These are phyloP conservation scores for Kernera saxatilis DNA, from an alignment of 345 rosid genomes.

Conservation along the genomic window DNA sequence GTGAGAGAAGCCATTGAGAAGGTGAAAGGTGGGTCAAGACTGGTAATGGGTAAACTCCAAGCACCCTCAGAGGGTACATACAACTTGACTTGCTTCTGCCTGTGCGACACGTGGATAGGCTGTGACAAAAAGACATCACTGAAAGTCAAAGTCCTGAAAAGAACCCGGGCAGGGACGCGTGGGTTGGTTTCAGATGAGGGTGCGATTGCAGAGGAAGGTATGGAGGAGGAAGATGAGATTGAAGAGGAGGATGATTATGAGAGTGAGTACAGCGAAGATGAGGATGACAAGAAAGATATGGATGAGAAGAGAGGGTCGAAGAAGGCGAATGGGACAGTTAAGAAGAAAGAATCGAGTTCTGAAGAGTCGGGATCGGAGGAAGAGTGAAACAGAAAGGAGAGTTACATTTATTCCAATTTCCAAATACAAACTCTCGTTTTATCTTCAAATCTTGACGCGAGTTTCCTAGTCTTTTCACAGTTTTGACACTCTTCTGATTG, in stretches of 20 bases:
- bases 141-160: conserved; percentile 77
- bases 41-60: conserved; percentile 86
- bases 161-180: conserved; percentile 81
- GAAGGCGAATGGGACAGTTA: conserved; percentile 59
- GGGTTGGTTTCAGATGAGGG: conserved; percentile 68
- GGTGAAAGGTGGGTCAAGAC: conserved; percentile 78
- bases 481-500: conserved; percentile 12
- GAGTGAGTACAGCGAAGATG: conserved; percentile 94
- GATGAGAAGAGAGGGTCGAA: conserved; percentile 58
- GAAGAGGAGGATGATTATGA: conserved; percentile 95
- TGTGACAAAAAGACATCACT: conserved; percentile 65
- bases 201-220: conserved; percentile 65
- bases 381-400: conserved; percentile 37
- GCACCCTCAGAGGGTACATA: conserved; percentile 86
- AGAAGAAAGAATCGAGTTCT: conserved; percentile 50
- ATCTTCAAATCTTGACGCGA: conserved; percentile 12
- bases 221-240: conserved; percentile 88
- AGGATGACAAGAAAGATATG: conserved; percentile 57
- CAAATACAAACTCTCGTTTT: conserved; percentile 16
- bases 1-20: conserved; percentile 68
- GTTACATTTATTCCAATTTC: conserved; percentile 18
- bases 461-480: conserved; percentile 16
- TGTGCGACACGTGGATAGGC: conserved; percentile 95
- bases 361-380: conserved; percentile 73
- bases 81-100: conserved; percentile 76